phyloP scores from a whole-genome alignment of 2,329 filamentous ascomycete genomes.

The Ophiostoma tasmaniense region DNA sequence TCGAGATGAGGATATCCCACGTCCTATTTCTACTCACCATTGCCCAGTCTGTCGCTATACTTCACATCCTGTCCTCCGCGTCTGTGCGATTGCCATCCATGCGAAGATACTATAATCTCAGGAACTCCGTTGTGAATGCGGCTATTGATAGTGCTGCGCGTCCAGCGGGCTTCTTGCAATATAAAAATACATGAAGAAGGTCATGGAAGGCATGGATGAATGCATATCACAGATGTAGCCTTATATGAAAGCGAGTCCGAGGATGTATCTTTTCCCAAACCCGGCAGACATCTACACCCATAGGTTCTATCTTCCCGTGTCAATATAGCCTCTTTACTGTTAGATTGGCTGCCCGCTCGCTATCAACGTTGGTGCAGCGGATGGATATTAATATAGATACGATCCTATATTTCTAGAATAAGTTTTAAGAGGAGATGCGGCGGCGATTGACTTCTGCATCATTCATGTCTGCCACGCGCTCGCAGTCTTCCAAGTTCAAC shows the following conservation, averaged over 20 bases:
- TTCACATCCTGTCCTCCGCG: background rate
- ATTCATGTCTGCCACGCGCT: no score
- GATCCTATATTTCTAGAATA: background rate
- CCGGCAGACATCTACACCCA: background rate
- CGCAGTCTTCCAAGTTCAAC: no score
- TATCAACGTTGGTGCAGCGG: background rate
- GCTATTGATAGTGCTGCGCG: background rate
- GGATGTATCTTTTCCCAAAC: background rate
- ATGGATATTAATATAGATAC: background rate
- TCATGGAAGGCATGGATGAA: background rate
- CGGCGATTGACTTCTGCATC: no score
- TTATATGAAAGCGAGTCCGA: background rate
- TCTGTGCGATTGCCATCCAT: background rate
- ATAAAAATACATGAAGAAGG: background rate
- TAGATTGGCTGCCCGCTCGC: background rate
- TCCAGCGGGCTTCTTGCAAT: background rate
- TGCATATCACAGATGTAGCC: background rate
- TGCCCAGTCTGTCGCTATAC: background rate
- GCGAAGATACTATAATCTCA: background rate
- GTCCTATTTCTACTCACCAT: background rate
- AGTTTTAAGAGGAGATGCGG: background rate
- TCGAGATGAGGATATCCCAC: background rate
- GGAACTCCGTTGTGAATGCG: background rate
- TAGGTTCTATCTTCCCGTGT: background rate
- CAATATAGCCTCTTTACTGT: background rate